Evolutionary conservation across 192 early-diverging fungal genomes (phyloP).

Genomic region (Podila minutissima): DNA sequence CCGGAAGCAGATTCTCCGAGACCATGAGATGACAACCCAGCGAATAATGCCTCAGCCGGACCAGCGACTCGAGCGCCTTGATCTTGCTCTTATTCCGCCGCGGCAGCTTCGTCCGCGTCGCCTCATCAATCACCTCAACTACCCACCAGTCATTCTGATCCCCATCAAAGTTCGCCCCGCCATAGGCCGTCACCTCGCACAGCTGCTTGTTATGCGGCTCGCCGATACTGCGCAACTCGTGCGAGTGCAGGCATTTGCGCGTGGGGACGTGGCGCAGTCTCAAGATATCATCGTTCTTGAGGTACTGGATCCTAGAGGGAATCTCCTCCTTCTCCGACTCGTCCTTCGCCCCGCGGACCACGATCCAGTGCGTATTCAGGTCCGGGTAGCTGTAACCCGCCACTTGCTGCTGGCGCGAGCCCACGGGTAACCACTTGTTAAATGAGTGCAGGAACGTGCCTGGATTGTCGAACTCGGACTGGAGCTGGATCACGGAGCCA

Average conservation of each 20-base stretch:
- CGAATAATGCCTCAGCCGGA: slow-evolving; percentile 73
- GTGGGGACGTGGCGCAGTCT: slow-evolving; percentile 75
- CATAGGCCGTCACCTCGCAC: slow-evolving; percentile 58
- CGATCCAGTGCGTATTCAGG: slow-evolving; percentile 68
- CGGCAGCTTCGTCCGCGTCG: not conserved
- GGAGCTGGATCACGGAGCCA: slow-evolving; percentile 63
- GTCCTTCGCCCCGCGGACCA: slow-evolving; percentile 48
- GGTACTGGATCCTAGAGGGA: slow-evolving; percentile 49
- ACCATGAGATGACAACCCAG: slow-evolving; percentile 77
- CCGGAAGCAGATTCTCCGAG: slow-evolving; percentile 32
- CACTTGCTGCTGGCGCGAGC: slow-evolving; percentile 74
- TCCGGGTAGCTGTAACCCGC: slow-evolving; percentile 72
- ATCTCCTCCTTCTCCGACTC: slow-evolving; percentile 22
- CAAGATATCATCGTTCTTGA: slow-evolving; percentile 78
- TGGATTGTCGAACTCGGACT: slow-evolving; percentile 51
- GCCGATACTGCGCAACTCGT: slow-evolving; percentile 54
- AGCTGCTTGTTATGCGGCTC: not conserved
- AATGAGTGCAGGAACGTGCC: slow-evolving; percentile 67
- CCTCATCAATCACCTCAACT: slow-evolving; percentile 63
- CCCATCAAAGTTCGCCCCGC: slow-evolving; percentile 70
- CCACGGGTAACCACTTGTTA: slow-evolving; percentile 59
- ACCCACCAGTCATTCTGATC: slow-evolving; percentile 92
- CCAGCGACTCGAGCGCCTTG: slow-evolving; percentile 62
- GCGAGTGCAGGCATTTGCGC: slow-evolving; percentile 67
- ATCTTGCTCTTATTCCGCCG: slow-evolving; percentile 22